phyloP scores from a whole-genome alignment of 345 rosid genomes.

The Abelmoschus esculentus region DNA sequence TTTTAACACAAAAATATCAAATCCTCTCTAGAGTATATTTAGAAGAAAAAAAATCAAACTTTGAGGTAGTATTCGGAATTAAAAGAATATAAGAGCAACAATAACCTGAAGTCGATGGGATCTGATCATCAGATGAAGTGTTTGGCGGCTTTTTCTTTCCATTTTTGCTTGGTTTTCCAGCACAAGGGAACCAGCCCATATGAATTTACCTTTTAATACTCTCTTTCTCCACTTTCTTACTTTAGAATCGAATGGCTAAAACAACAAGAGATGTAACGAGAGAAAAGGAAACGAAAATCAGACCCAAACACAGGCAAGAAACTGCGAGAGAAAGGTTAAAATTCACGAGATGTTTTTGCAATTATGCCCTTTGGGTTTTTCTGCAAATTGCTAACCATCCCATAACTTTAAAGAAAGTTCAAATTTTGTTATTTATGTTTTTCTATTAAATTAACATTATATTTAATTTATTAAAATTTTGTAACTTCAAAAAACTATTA shows the following conservation, averaged over 20 bases:
- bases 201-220: not conserved
- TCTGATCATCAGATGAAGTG: conserved; percentile 32
- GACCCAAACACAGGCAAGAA: not conserved
- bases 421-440: not conserved
- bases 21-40: not conserved
- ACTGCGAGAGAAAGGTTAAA: not conserved
- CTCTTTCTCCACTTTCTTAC: not conserved
- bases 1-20: not conserved
- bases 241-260: not conserved
- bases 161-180: conserved; percentile 35
- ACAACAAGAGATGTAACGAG: not conserved
- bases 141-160: conserved; percentile 24
- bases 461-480: too few relatives aligned
- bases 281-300: not conserved
- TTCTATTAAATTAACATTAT: too few relatives aligned
- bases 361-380: not conserved
- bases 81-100: not conserved
- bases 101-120: conserved; percentile 50
- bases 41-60: not conserved
- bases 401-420: not conserved
- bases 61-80: not conserved
- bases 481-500: too few relatives aligned
- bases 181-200: conserved; percentile 55
- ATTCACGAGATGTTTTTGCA: not conserved
- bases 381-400: not conserved